Evolutionary conservation across 768 basidiomycete species (phyloP), one percentile per base, ranked within the genome.

Genomic region (Phanerochaete sordida): DNA sequence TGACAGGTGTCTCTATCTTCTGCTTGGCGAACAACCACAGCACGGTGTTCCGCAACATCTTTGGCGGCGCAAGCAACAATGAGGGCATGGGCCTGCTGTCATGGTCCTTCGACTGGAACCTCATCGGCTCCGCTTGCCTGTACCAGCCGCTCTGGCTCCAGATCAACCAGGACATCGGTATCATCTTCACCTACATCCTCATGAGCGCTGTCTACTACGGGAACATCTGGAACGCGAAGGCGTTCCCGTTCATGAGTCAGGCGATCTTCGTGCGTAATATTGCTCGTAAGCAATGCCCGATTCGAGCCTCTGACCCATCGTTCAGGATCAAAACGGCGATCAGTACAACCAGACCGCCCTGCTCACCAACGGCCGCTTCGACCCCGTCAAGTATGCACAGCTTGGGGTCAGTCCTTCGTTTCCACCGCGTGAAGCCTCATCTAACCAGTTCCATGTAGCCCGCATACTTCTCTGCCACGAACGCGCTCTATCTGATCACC

Each of bases 41-140:
- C 63, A 51, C 63, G 0, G 67, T 69, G 2, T 66, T 69, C 62
- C 58, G 66, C 23, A 67, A 65, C 54, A 55, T 71, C 33, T 67
- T 69, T 49, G 66, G 65, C 43, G 67, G 85, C 78, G 57, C 85
- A 8, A 66, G 64, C 63, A 71, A 71, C 65, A 71, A 87, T 56
- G 84, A 86, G 69, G 85, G 85, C 7, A 77, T 87, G 44, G 86
- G 84, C 12, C 70, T 82, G 54, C 79, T 87, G 46, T 78, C 85
- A 1, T 67, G 86, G 43, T 84, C 76, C 62, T 72, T 87, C 15
- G 86, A 88, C 65, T 87, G 86, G 85, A 82, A 84, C 64, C 78
- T 82, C 59, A 77, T 84, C 60, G 80, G 77, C 37, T 74, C 77
- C 51, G 75, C 76, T 30, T 80, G 79, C 43, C 67, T 78, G 43